Evolutionary conservation across 257 asterid species (phyloP).

Genomic region (Schizonepeta tenuifolia): DNA sequence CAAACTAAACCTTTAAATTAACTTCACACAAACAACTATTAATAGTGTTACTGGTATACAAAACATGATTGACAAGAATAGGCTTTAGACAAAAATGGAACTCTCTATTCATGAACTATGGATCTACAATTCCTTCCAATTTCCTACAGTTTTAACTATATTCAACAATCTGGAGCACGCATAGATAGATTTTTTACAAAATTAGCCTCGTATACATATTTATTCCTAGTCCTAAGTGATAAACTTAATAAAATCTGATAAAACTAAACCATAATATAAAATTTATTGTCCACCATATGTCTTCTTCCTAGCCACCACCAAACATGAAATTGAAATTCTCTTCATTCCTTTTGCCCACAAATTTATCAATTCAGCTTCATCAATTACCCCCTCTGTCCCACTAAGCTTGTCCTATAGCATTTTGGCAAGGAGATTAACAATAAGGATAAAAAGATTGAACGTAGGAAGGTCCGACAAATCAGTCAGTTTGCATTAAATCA

Average conservation of each 20-base stretch:
- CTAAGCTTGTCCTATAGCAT: too few relatives aligned
- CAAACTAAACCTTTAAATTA: background rate
- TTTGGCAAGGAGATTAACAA: too few relatives aligned
- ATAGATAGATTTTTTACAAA: background rate
- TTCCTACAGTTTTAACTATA: background rate
- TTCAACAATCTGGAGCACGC: background rate
- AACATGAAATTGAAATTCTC: too few relatives aligned
- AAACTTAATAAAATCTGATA: constrained; percentile 2
- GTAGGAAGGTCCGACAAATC: too few relatives aligned
- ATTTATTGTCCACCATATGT: too few relatives aligned
- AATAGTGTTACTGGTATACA: background rate
- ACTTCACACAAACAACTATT: background rate
- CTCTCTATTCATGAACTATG: background rate
- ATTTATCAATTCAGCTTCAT: too few relatives aligned
- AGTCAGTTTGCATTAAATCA: too few relatives aligned
- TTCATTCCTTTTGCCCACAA: too few relatives aligned
- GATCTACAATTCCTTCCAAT: background rate
- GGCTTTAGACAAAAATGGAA: background rate
- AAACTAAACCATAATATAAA: background rate
- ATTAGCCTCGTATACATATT: background rate
- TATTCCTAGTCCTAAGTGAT: background rate
- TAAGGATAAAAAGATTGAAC: too few relatives aligned
- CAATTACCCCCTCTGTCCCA: too few relatives aligned
- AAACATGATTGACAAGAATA: background rate
- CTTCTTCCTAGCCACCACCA: too few relatives aligned